phyloP scores from a whole-genome alignment of 306 rosid genomes.

The Lablab purpureus region DNA sequence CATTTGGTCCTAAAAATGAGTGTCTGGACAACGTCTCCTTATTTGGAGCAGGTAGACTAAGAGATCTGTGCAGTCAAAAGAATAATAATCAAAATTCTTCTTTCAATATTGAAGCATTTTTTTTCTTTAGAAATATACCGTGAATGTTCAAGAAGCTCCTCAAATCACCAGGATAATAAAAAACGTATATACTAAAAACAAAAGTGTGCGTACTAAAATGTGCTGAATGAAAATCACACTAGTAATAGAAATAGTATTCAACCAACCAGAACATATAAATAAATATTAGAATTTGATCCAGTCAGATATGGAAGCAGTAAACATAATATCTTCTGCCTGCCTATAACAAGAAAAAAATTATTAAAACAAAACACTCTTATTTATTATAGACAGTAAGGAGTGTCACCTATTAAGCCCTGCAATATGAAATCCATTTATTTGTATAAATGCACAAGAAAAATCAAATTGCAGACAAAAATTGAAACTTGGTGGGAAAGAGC shows the following conservation, averaged over 20 bases:
- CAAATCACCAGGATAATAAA: constrained; percentile 34
- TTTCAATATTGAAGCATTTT: constrained; percentile 15
- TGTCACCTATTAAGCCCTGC: too few species aligned
- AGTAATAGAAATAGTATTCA: constrained; percentile 19
- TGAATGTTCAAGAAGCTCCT: constrained; percentile 30
- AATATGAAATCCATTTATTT: too few species aligned
- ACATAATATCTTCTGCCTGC: constrained; percentile 2
- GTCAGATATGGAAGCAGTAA: constrained; percentile 9
- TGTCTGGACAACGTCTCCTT: constrained; percentile 97
- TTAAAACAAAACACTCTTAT: constrained; percentile 16
- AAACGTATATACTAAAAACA: constrained; percentile 28
- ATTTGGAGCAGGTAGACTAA: constrained; percentile 71
- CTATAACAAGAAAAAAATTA: constrained; percentile 4
- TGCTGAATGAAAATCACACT: constrained; percentile 28
- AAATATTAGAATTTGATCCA: constrained; percentile 36
- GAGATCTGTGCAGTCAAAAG: constrained; percentile 66
- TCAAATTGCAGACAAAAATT: too few species aligned
- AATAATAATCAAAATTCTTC: constrained; percentile 35
- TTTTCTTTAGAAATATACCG: constrained; percentile 29
- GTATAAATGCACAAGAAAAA: too few species aligned
- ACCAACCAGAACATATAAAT: constrained; percentile 28
- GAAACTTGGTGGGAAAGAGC: not conserved
- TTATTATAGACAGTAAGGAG: too few species aligned
- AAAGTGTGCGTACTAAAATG: constrained; percentile 32
- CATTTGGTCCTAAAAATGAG: constrained; percentile 93